A percentile compares a stretch with the other conserved stretches of the same genome.
phyloP scores from a whole-genome alignment of 257 asterid genomes.

The Echium plantagineum region DNA sequence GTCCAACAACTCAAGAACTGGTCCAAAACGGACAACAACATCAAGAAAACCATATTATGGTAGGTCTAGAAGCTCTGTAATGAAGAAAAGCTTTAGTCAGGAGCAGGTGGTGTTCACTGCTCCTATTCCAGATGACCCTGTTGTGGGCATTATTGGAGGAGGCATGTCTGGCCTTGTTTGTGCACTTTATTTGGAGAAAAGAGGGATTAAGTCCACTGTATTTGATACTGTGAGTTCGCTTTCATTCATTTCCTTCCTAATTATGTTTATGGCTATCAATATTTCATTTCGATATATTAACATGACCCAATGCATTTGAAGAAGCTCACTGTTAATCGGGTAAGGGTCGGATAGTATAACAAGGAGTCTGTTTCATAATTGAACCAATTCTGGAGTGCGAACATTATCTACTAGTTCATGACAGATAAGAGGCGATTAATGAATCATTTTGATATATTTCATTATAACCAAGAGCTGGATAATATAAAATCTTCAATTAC shows the following conservation, averaged over 20 bases:
- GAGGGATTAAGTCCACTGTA: slow-evolving; percentile 81
- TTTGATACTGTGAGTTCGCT: slow-evolving; percentile 66
- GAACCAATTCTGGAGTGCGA: too few relatives aligned
- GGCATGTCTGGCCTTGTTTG: slow-evolving; percentile 86
- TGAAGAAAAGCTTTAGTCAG: slow-evolving; percentile 77
- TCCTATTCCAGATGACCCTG: slow-evolving; percentile 51
- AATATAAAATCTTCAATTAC: too few relatives aligned
- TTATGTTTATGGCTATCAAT: too few relatives aligned
- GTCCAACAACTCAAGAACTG: slow-evolving; percentile 11
- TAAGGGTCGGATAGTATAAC: too few relatives aligned
- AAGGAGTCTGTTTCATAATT: too few relatives aligned
- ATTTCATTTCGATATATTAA: too few relatives aligned
- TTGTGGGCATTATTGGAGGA: slow-evolving; percentile 83
- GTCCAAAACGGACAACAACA: background rate
- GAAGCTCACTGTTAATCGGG: too few relatives aligned
- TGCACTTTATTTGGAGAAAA: slow-evolving; percentile 75
- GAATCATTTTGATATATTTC: too few relatives aligned
- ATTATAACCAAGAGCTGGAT: too few relatives aligned
- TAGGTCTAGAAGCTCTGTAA: slow-evolving; percentile 55
- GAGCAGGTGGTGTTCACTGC: slow-evolving; percentile 74
- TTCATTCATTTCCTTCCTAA: background rate
- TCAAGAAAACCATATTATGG: slow-evolving; percentile 46
- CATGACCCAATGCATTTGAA: too few relatives aligned
- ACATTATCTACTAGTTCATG: too few relatives aligned
- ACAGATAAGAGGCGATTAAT: too few relatives aligned